phyloP scores from a whole-genome alignment of 495 filamentous ascomycete species.

The Penicillium arizonense region DNA sequence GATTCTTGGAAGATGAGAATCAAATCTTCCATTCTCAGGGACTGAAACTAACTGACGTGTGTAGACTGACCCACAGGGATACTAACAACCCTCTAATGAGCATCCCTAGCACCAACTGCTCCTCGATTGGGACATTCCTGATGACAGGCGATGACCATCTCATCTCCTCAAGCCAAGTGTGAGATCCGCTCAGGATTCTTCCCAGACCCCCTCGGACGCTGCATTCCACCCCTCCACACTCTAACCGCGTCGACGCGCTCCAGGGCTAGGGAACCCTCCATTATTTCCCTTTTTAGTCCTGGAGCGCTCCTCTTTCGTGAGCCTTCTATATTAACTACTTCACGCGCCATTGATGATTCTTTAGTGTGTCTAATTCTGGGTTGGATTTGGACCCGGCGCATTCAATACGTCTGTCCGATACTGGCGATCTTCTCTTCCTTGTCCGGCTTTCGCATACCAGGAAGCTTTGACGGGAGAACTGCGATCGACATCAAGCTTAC shows the following conservation, averaged over 20 bases:
- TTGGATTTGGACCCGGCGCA: constrained; percentile 8
- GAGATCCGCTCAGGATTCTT: constrained; percentile 26
- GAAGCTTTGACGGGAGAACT: neutral
- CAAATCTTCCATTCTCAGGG: constrained; percentile 13
- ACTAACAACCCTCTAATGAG: neutral
- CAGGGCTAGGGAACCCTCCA: constrained; percentile 6
- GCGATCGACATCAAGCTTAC: neutral
- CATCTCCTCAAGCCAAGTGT: neutral
- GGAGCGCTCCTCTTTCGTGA: neutral
- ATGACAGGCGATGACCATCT: constrained; percentile 6
- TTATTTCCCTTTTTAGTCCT: constrained; percentile 23
- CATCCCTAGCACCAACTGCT: constrained; percentile 8
- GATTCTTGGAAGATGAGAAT: constrained; percentile 3
- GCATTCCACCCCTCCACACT: constrained; percentile 35
- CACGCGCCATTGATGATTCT: constrained; percentile 4
- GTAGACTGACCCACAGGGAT: constrained; percentile 17
- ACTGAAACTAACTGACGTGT: constrained; percentile 17
- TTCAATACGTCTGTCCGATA: neutral
- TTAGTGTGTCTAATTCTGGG: constrained; percentile 6
- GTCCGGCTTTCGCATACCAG: neutral
- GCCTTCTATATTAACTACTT: constrained; percentile 3
- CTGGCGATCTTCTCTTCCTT: neutral
- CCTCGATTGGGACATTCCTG: constrained; percentile 17
- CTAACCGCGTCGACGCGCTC: constrained; percentile 32
- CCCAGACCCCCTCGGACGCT: constrained; percentile 25